phyloP scores from a whole-genome alignment of 768 basidiomycete genomes.

The Boletellus sp. region DNA sequence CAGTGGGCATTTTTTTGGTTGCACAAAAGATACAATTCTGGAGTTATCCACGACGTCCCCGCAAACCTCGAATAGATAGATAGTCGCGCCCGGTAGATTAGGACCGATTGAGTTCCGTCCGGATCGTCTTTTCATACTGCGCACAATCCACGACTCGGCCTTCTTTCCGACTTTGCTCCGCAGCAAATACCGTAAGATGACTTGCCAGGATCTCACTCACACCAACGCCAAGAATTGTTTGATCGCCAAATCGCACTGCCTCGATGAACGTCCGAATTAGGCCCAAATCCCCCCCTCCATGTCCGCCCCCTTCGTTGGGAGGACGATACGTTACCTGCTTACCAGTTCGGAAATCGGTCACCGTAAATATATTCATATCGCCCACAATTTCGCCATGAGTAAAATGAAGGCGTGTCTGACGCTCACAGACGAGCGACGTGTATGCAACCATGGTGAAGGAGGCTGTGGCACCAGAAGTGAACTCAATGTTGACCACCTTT shows the following conservation, averaged over 20 bases:
- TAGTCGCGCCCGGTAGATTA: background rate
- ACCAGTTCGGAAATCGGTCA: slow-evolving; percentile 69
- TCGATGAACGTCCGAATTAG: slow-evolving; percentile 73
- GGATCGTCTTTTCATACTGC: slow-evolving; percentile 57
- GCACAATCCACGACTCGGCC: slow-evolving; percentile 67
- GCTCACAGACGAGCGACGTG: slow-evolving; percentile 72
- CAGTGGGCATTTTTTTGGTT: slow-evolving; percentile 32
- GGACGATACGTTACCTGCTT: slow-evolving; percentile 46
- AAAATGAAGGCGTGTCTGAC: slow-evolving; percentile 84
- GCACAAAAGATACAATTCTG: background rate
- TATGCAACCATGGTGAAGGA: slow-evolving; percentile 91
- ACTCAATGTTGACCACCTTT: slow-evolving; percentile 83
- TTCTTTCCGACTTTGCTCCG: slow-evolving; percentile 70
- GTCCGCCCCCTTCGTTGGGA: slow-evolving; percentile 58
- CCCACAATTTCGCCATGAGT: slow-evolving; percentile 87
- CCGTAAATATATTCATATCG: slow-evolving; percentile 71
- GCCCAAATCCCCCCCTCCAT: slow-evolving; percentile 82
- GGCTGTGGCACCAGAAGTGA: slow-evolving; percentile 73
- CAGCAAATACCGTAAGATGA: slow-evolving; percentile 85
- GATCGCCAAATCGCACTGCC: slow-evolving; percentile 64
- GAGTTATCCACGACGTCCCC: background rate
- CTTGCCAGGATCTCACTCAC: slow-evolving; percentile 68
- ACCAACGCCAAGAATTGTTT: slow-evolving; percentile 62
- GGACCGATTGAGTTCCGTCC: slow-evolving; percentile 28
- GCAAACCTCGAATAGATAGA: background rate